Percentiles rank a stretch among this genome's conserved stretches.
phyloP scores from a whole-genome alignment of 2,329 filamentous ascomycete genomes.

The Beauveria scarabaeidicola region DNA sequence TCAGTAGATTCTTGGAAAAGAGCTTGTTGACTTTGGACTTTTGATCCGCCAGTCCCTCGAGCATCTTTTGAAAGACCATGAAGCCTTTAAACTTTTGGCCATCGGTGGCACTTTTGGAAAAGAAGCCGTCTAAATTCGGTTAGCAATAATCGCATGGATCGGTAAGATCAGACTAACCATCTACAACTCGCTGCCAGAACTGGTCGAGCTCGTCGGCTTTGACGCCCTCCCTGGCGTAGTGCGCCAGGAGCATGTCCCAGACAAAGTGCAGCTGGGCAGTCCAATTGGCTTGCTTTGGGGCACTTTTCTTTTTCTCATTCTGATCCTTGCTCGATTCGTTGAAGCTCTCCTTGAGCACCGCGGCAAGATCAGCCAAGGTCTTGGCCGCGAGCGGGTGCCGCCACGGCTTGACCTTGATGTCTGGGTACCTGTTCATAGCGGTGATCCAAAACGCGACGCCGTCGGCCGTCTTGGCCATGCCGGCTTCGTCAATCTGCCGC shows the following conservation, averaged over 20 bases:
- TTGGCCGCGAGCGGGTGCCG: slow-evolving; percentile 63
- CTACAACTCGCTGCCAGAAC: slow-evolving; percentile 82
- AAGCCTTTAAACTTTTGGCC: slow-evolving; percentile 91
- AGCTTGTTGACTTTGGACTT: slow-evolving; percentile 44
- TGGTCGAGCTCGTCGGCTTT: slow-evolving; percentile 50
- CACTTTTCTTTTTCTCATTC: slow-evolving; percentile 28
- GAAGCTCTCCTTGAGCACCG: slow-evolving; percentile 70
- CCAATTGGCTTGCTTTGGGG: slow-evolving; percentile 61
- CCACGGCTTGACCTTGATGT: slow-evolving; percentile 63
- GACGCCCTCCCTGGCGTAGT: slow-evolving; percentile 34
- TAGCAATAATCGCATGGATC: slow-evolving; percentile 17
- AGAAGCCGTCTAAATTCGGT: slow-evolving; percentile 58
- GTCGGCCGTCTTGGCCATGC: slow-evolving; percentile 72
- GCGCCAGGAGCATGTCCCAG: slow-evolving; percentile 69
- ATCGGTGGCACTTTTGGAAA: slow-evolving; percentile 71
- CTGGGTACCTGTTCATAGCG: slow-evolving; percentile 54
- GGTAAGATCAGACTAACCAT: slow-evolving; percentile 52
- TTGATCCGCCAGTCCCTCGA: slow-evolving; percentile 45
- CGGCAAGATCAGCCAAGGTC: slow-evolving; percentile 60
- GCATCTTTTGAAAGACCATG: slow-evolving; percentile 70
- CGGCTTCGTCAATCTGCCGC: slow-evolving; percentile 51
- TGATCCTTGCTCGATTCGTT: slow-evolving; percentile 42
- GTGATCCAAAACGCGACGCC: slow-evolving; percentile 84
- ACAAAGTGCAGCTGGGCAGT: slow-evolving; percentile 78
- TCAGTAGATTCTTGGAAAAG: slow-evolving; percentile 77